Percentiles rank a stretch among this genome's conserved stretches.
phyloP scores from a whole-genome alignment of 176 grass and related monocot species.

The Eremochloa ophiuroides region DNA sequence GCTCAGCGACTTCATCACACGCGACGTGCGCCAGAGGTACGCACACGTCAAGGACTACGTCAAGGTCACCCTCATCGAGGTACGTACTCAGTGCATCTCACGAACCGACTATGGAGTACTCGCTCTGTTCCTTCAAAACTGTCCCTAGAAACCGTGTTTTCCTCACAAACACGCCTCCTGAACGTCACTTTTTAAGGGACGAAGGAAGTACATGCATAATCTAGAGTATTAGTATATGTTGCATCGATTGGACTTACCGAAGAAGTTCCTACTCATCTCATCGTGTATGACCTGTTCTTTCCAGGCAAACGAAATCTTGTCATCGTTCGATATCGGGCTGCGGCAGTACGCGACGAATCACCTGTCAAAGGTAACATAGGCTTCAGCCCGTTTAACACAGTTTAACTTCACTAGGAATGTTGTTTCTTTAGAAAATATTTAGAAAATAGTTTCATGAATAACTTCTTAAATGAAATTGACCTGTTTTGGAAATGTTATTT shows the following conservation, averaged over 20 bases:
- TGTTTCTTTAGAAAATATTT: no score
- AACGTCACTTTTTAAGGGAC: no score
- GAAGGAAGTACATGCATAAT: background rate
- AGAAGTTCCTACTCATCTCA: background rate
- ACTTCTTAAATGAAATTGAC: no score
- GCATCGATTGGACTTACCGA: background rate
- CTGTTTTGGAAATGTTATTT: no score
- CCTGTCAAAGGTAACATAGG: constrained; percentile 56
- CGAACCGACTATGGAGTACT: no score
- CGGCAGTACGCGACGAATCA: constrained; percentile 81
- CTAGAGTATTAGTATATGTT: no score
- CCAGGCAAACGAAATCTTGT: constrained; percentile 84
- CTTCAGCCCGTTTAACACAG: no score
- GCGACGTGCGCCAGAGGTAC: constrained; percentile 72
- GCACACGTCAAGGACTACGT: constrained; percentile 85
- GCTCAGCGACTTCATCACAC: constrained; percentile 89
- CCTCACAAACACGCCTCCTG: no score
- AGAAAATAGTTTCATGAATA: no score
- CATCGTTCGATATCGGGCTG: constrained; percentile 74
- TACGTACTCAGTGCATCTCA: constrained; percentile 6
- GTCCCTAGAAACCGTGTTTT: no score
- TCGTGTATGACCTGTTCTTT: background rate
- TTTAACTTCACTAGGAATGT: no score
- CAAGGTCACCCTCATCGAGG: constrained; percentile 93
- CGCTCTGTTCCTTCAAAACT: no score